Base-by-base conservation (phyloP, 495 filamentous ascomycete species). In the Trichocladium antarcticum region DNA sequence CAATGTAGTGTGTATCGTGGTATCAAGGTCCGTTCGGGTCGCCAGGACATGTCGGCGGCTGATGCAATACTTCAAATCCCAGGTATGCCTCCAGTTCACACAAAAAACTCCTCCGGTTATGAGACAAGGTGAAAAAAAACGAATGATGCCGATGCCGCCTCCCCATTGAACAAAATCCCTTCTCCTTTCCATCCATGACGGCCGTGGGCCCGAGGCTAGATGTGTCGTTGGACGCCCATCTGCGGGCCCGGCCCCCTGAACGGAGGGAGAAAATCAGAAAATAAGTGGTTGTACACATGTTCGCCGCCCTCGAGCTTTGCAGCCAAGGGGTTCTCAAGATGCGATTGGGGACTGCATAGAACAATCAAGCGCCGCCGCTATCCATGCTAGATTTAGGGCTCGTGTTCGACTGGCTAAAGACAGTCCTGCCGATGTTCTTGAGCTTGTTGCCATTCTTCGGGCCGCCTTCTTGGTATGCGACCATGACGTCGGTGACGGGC, bases 401-500 rank as follows among this genome's bases (percentile, higher is more conserved):
- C 12, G 58, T 65, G 42, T 48, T 58, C 9, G 69, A 62, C 44
- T 71, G 65, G 43, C 60, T 68, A 51, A 75, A 77, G 21, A 79
- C 72, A 7, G 65, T 57, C 29, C 52, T 70, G 36, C 70, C 58
- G 16, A 77, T 68, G 45, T 61, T 60, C 55, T 71, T 75, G 59
- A 77, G 58, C 47, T 69, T 74, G 54, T 57, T 64, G 21, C 67
- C 61, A 44, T 65, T 66, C 37, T 66, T 71, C n/a, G 63, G 59
- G 31, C 2, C 41, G 12, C 64, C 66, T 27, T 55, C 59, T 12
- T 70, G 62, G 28, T 66, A 66, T 8, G 71, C 60, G 36, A 76
- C 62, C 56, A 79, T 76, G 47, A 77, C 63, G 37, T 70, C 71
- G 3, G 68, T 71, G n/a, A 72, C 61, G n/a, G 71, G 72, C 20